phyloP scores from a whole-genome alignment of 2,329 filamentous ascomycete species.

The Alternaria conjuncta region DNA sequence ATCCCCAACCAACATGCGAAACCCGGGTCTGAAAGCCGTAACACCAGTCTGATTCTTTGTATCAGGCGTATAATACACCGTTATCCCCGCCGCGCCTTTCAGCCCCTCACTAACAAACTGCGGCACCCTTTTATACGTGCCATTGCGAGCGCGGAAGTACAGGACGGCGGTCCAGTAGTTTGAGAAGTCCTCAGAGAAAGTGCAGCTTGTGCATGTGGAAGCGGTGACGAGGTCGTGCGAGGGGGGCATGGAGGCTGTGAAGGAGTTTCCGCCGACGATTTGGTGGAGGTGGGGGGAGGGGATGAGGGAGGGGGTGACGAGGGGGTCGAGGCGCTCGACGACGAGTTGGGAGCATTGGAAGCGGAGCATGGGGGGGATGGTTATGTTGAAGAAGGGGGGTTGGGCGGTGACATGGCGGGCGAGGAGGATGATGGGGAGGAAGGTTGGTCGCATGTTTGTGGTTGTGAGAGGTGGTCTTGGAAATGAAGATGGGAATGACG shows the following conservation, averaged over 20 bases:
- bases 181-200: slow-evolving; percentile 36
- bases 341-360: slow-evolving; percentile 39
- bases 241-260: slow-evolving; percentile 45
- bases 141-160: slow-evolving; percentile 36
- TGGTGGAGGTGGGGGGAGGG: slow-evolving; percentile 36
- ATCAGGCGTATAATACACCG: slow-evolving; percentile 36
- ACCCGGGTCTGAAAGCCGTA: slow-evolving; percentile 68
- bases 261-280: slow-evolving; percentile 30
- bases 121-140: slow-evolving; percentile 37
- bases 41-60: slow-evolving; percentile 41
- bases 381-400: background rate
- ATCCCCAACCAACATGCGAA: slow-evolving; percentile 56
- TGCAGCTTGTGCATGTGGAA: slow-evolving; percentile 48
- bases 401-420: background rate
- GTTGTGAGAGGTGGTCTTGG: background rate
- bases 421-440: background rate
- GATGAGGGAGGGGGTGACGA: slow-evolving; percentile 26
- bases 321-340: slow-evolving; percentile 31
- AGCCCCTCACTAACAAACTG: slow-evolving; percentile 26
- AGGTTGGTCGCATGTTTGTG: background rate
- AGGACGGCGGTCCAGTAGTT: slow-evolving; percentile 42
- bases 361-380: slow-evolving; percentile 18
- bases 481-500: background rate
- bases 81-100: slow-evolving; percentile 31
- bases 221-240: slow-evolving; percentile 27